Base-by-base conservation (phyloP, 164 flowering plant species). In the Kalanchoe fedtschenkoi region DNA sequence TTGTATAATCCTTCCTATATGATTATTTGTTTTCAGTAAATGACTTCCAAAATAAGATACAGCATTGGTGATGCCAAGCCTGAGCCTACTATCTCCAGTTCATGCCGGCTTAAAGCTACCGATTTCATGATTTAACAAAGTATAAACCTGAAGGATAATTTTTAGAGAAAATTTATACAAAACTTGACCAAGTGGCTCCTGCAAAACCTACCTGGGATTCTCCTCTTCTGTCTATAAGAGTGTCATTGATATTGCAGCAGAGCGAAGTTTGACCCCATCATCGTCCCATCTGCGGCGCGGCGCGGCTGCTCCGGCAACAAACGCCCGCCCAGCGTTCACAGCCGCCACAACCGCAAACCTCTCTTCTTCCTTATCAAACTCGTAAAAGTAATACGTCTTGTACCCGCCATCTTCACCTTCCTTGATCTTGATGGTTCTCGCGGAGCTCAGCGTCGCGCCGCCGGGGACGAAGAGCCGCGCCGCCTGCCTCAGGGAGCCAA, bases 331-430 rank as follows among this genome's bases (percentile, higher is more conserved):
- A 44, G 87, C 66, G 69, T 74, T 82, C 58, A 87, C 86, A 58
- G 89, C 81, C 68, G 90, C 92, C 39, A 90, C 91, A 19, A 93
- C 70, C n/a, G 97, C 97, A 41, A 79, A 63, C 68, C 76, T 97
- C 68, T 85, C 89, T 35, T 77, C 82, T 44, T 80, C 85, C 63
- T 70, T 70, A 30, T 85, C 88, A 65, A 90, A 90, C 72, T 93
- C 99, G 66, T 93, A 93, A 70, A 79, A 88, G 69, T 93, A 93
- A 43, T 85, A 93, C 28, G 80, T 87, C 90, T 95, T 89, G 91
- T 77, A 86, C 98, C 83, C 86, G 65, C 77, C 73, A 44, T 86
- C 88, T 75, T 88, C 97, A 32, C 76, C 90, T 77, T 89, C 98
- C 72, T 86, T 93, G 21, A 93, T 81, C 76, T 84, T 93, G 63